Percentiles rank a stretch among this genome's conserved stretches.
phyloP scores from a whole-genome alignment of 345 rosid species.

The Eucalyptus caleyi region DNA sequence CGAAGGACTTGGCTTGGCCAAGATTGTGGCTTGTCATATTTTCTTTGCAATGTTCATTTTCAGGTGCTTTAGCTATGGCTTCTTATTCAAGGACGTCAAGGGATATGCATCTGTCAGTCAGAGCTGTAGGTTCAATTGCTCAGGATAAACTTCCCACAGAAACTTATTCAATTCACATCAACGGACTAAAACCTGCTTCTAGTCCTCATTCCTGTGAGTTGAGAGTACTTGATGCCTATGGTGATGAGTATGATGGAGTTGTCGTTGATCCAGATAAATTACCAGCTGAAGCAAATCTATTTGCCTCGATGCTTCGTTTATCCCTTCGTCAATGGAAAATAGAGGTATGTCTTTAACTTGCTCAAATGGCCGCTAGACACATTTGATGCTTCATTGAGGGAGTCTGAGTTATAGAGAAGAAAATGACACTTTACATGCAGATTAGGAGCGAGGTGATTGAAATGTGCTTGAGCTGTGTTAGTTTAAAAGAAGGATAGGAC shows the following conservation, averaged over 20 bases:
- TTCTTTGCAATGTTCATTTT: neutral
- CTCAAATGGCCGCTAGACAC: neutral
- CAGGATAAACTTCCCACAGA: conserved; percentile 13
- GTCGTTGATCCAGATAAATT: conserved; percentile 53
- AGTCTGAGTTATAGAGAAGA: neutral
- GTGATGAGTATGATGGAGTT: conserved; percentile 80
- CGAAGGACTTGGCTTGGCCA: neutral
- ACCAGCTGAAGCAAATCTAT: conserved; percentile 34
- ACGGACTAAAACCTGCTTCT: conserved; percentile 18
- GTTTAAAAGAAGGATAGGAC: neutral
- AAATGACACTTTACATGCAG: neutral
- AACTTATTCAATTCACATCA: conserved; percentile 14
- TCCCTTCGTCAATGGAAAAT: conserved; percentile 64
- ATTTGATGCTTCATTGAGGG: neutral
- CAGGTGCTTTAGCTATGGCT: conserved; percentile 20
- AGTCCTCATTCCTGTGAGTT: conserved; percentile 12
- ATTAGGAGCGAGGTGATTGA: neutral
- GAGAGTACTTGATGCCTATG: conserved; percentile 42
- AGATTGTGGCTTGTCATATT: neutral
- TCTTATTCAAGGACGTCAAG: conserved; percentile 21
- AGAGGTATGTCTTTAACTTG: conserved; percentile 17
- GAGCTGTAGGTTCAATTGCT: conserved; percentile 4
- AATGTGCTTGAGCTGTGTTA: neutral
- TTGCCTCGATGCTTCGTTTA: conserved; percentile 35
- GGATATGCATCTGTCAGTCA: conserved; percentile 14